A percentile compares a stretch with the other conserved stretches of the same genome.
phyloP scores from a whole-genome alignment of 345 rosid species.

The Mallotus nudiflorus region DNA sequence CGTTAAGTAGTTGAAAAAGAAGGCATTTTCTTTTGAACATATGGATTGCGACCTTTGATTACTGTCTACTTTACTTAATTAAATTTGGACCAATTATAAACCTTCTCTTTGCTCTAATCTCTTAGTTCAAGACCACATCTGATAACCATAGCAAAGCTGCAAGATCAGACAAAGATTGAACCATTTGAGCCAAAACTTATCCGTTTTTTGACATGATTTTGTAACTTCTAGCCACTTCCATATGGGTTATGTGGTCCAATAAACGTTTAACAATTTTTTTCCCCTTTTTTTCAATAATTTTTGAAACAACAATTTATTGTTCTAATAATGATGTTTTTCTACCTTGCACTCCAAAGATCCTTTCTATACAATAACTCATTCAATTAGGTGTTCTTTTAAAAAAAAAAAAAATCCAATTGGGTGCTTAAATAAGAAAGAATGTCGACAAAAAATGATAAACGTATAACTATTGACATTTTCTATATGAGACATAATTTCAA shows the following conservation, averaged over 20 bases:
- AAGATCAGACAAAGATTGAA: neutral
- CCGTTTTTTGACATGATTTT: neutral
- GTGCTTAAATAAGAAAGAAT: too few species aligned
- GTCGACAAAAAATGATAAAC: too few species aligned
- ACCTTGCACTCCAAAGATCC: neutral
- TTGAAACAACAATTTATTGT: neutral
- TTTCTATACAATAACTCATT: too few species aligned
- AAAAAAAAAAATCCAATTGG: neutral
- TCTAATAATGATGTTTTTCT: neutral
- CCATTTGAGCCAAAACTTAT: neutral
- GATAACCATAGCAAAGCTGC: neutral
- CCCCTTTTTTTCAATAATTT: neutral
- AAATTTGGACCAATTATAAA: neutral
- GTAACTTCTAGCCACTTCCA: neutral
- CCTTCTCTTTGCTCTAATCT: too few species aligned
- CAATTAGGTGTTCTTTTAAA: neutral
- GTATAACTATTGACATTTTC: too few species aligned
- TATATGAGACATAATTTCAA: too few species aligned
- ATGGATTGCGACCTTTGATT: slow-evolving; percentile 17
- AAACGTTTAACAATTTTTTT: neutral
- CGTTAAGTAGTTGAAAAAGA: neutral
- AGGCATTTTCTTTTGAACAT: slow-evolving; percentile 27
- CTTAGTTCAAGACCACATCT: too few species aligned
- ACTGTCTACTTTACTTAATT: slow-evolving; percentile 14
- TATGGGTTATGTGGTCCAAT: neutral